These are phyloP conservation scores for Juglanconis juglandina DNA, from an alignment of 2,329 filamentous ascomycete species.

Conservation along the genomic window DNA sequence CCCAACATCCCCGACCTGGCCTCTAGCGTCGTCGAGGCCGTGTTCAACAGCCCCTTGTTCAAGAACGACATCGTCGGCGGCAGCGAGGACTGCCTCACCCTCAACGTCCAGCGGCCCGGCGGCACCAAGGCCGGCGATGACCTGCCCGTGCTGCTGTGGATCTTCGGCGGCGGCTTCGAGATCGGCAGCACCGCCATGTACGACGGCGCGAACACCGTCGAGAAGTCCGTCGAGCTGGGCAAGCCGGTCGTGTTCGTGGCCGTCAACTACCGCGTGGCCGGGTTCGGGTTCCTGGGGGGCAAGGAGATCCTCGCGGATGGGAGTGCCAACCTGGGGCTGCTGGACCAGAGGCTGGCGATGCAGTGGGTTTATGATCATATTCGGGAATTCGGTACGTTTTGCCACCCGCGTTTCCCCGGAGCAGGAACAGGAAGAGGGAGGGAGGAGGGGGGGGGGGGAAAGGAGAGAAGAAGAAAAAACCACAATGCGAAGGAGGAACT, in stretches of 20 bases:
- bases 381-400: constrained; percentile 57
- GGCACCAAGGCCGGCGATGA: neutral
- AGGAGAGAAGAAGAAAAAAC: no score
- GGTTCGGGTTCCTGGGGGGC: constrained; percentile 71
- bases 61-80: neutral
- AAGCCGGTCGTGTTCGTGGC: constrained; percentile 72
- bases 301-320: constrained; percentile 65
- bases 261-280: constrained; percentile 73
- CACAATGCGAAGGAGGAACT: no score
- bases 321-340: constrained; percentile 65
- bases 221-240: constrained; percentile 42
- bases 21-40: neutral
- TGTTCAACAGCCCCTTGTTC: neutral
- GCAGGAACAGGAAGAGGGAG: no score
- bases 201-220: constrained; percentile 46
- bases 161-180: constrained; percentile 19
- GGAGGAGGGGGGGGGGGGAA: no score
- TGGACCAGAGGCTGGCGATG: constrained; percentile 69
- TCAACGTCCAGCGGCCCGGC: neutral
- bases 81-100: constrained; percentile 7
- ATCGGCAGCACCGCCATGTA: constrained; percentile 50
- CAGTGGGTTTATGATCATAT: constrained; percentile 76
- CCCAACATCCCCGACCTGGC: neutral
- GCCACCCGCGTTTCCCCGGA: neutral
- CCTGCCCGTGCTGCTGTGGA: constrained; percentile 11